Conservation (phyloP, 2,329 filamentous ascomycete species). For the Byssothecium circinans region DNA sequence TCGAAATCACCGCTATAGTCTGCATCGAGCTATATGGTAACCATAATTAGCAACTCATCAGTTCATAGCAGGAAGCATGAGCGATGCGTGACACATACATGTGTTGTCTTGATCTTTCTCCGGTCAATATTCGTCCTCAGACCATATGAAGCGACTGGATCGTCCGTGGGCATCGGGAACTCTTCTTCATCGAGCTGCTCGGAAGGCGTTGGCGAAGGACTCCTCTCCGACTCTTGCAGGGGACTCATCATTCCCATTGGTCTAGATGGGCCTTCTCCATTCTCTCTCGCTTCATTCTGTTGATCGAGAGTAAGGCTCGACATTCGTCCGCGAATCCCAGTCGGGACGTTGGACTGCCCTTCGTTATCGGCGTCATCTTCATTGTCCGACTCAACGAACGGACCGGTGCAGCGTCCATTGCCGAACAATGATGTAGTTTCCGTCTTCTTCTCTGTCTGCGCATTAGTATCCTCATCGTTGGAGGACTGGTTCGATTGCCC, state of each 20-base stretch:
- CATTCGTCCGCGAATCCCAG: slow-evolving; percentile 2
- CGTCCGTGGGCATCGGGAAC: background rate
- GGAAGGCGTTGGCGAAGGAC: background rate
- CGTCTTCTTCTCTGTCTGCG: too few relatives aligned
- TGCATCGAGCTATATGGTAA: background rate
- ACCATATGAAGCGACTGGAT: slow-evolving; percentile 6
- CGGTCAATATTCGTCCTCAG: slow-evolving; percentile 8
- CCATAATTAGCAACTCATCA: background rate
- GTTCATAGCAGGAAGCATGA: background rate
- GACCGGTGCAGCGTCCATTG: background rate
- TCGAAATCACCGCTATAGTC: slow-evolving; percentile 10
- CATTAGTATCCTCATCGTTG: background rate
- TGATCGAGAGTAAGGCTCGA: slow-evolving; percentile 8
- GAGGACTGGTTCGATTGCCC: background rate
- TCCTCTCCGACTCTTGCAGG: background rate
- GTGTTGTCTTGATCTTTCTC: background rate
- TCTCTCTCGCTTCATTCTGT: background rate
- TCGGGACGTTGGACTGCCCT: background rate
- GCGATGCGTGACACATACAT: background rate
- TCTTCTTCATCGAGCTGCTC: background rate
- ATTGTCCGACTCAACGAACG: background rate
- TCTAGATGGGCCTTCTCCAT: background rate
- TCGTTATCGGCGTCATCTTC: background rate
- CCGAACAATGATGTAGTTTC: background rate
- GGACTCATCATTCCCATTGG: background rate